These are phyloP conservation scores for Wickerhamiella alocasiicola DNA, from an alignment of 805 yeast genomes.

Conservation along the genomic window DNA sequence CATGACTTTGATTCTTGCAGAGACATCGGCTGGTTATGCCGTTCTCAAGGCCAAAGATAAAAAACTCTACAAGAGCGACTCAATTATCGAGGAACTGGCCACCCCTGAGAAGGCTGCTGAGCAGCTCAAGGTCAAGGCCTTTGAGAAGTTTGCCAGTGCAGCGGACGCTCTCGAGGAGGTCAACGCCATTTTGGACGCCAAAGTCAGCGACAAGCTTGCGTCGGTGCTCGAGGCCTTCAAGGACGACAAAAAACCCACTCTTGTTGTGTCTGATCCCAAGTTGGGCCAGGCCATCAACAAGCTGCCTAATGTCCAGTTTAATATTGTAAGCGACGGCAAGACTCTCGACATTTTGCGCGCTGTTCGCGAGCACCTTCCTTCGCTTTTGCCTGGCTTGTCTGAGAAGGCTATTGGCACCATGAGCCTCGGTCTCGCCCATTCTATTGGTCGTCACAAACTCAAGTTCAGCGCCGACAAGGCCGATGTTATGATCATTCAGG, in stretches of 20 bases:
- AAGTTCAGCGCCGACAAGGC: slow-evolving; percentile 97
- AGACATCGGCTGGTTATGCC: slow-evolving; percentile 98
- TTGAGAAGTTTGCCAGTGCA: slow-evolving; percentile 88
- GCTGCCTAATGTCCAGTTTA: slow-evolving; percentile 66
- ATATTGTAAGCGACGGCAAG: slow-evolving; percentile 88
- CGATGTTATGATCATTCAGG: slow-evolving; percentile 98
- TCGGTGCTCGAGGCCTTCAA: slow-evolving; percentile 41
- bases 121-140: slow-evolving; percentile 88
- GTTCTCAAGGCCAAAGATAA: slow-evolving; percentile 94
- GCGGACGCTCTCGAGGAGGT: slow-evolving; percentile 95
- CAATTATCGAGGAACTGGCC: slow-evolving; percentile 63
- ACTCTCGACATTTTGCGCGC: slow-evolving; percentile 92
- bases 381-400: slow-evolving; percentile 81
- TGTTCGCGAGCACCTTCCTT: slow-evolving; percentile 86
- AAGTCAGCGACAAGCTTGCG: slow-evolving; percentile 75
- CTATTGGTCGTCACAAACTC: slow-evolving; percentile 95
- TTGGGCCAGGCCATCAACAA: slow-evolving; percentile 94
- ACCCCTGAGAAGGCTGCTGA: slow-evolving; percentile 73
- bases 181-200: slow-evolving; percentile 82
- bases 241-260: slow-evolving; percentile 52
- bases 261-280: slow-evolving; percentile 90
- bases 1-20: slow-evolving; percentile 56
- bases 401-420: slow-evolving; percentile 78
- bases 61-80: slow-evolving; percentile 78
- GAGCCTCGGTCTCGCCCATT: slow-evolving; percentile 98